phyloP scores from a whole-genome alignment of 23 red algal species.

The Cyanidioschyzon merolae region DNA sequence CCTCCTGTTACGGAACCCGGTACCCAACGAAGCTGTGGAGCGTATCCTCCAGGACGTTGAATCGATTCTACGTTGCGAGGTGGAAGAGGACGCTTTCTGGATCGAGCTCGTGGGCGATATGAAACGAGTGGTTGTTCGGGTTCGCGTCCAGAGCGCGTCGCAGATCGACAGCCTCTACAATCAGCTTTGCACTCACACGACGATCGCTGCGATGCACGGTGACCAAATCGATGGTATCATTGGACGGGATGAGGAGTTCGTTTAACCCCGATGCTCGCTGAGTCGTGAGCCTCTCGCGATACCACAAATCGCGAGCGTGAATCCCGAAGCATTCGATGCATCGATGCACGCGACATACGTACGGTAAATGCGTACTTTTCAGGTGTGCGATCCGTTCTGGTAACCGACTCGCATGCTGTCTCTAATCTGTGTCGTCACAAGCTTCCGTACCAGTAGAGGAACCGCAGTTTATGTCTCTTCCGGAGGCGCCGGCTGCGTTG shows the following conservation, averaged over 20 bases:
- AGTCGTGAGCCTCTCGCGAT: too few species aligned
- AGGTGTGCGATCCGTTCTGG: too few species aligned
- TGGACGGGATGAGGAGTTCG: background rate
- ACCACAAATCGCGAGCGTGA: too few species aligned
- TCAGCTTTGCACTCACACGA: background rate
- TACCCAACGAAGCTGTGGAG: slow-evolving; percentile 1
- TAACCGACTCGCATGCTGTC: too few species aligned
- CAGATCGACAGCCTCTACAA: background rate
- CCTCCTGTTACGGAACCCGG: background rate
- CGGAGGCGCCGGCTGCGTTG: background rate
- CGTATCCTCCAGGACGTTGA: slow-evolving; percentile 1
- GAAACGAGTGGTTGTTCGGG: slow-evolving; percentile 5
- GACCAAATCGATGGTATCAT: background rate
- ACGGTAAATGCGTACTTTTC: too few species aligned
- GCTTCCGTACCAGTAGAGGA: too few species aligned
- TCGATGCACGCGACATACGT: too few species aligned
- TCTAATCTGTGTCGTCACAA: too few species aligned
- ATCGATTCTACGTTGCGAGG: background rate
- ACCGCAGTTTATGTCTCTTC: background rate
- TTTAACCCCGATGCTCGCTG: too few species aligned
- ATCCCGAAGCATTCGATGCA: too few species aligned
- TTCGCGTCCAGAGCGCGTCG: background rate
- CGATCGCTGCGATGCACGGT: slow-evolving; percentile 3
- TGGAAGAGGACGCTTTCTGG: slow-evolving; percentile 15
- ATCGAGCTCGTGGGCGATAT: background rate